Conservation (phyloP, 2,329 filamentous ascomycete species). For the Davidsoniella australis region DNA sequence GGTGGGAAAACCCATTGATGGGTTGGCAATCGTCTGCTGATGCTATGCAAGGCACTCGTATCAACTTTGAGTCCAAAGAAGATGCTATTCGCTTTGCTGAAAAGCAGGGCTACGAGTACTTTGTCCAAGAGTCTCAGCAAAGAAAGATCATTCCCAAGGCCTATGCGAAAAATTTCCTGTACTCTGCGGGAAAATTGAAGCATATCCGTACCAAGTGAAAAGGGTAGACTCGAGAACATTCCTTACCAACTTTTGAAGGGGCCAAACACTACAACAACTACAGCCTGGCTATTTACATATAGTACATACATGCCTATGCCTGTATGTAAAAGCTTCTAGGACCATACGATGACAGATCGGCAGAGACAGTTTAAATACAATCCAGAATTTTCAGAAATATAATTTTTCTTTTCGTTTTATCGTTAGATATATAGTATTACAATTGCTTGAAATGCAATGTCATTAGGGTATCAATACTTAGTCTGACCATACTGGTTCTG, state of each 20-base stretch:
- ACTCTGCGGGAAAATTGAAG: slow-evolving; percentile 75
- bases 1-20: slow-evolving; percentile 98
- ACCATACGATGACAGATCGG: no score
- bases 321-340: no score
- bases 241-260: background rate
- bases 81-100: slow-evolving; percentile 89
- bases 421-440: no score
- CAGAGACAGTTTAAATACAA: no score
- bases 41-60: slow-evolving; percentile 80
- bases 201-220: slow-evolving; percentile 63
- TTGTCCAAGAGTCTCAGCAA: slow-evolving; percentile 89
- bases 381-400: no score
- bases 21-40: slow-evolving; percentile 96
- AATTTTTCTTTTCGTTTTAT: no score
- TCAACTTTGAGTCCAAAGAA: slow-evolving; percentile 85
- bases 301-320: no score
- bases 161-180: slow-evolving; percentile 92
- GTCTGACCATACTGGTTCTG: no score
- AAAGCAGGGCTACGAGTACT: slow-evolving; percentile 99
- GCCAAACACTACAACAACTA: slow-evolving; percentile 1
- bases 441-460: no score
- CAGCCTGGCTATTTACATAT: no score
- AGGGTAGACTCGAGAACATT: background rate
- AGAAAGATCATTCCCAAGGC: slow-evolving; percentile 78
- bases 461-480: no score